Conservation (phyloP, 306 rosid genomes). For the Gastrolobium villosum region DNA sequence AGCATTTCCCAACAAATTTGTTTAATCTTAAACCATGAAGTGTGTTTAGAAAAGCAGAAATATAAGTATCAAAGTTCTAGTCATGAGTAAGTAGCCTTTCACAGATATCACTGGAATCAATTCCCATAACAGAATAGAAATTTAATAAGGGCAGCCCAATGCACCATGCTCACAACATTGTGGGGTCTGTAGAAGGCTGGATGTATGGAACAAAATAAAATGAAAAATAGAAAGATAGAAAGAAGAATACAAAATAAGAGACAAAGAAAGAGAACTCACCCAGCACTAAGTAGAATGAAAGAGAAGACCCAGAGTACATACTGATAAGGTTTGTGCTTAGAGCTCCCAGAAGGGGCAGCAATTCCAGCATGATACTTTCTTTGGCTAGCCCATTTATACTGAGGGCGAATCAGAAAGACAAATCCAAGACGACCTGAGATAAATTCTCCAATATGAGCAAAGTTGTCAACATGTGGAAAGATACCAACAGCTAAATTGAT, state of each 20-base stretch:
- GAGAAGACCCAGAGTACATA: slow-evolving; percentile 58
- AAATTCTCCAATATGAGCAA: slow-evolving; percentile 72
- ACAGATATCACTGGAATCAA: not conserved
- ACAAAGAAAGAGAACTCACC: slow-evolving; percentile 46
- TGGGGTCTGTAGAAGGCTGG: not conserved
- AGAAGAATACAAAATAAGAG: not conserved
- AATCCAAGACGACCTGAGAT: slow-evolving; percentile 68
- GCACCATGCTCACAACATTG: not conserved
- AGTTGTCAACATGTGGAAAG: slow-evolving; percentile 70
- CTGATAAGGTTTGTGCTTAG: slow-evolving; percentile 62
- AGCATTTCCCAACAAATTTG: not conserved
- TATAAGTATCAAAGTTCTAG: slow-evolving; percentile 18
- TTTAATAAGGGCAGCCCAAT: not conserved
- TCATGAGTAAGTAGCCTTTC: not conserved
- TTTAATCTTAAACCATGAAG: not conserved
- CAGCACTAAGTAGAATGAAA: slow-evolving; percentile 53
- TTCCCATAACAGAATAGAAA: not conserved
- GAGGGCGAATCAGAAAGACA: slow-evolving; percentile 63
- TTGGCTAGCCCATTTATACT: slow-evolving; percentile 61
- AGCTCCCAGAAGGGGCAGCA: slow-evolving; percentile 40
- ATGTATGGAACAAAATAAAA: not conserved
- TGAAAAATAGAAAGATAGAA: not conserved
- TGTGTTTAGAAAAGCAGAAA: slow-evolving; percentile 7
- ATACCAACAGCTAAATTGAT: slow-evolving; percentile 66
- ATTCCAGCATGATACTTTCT: slow-evolving; percentile 40